Percentiles rank a stretch among this genome's conserved stretches.
Conservation (phyloP, 345 rosid species). For the Pistacia integerrima region DNA sequence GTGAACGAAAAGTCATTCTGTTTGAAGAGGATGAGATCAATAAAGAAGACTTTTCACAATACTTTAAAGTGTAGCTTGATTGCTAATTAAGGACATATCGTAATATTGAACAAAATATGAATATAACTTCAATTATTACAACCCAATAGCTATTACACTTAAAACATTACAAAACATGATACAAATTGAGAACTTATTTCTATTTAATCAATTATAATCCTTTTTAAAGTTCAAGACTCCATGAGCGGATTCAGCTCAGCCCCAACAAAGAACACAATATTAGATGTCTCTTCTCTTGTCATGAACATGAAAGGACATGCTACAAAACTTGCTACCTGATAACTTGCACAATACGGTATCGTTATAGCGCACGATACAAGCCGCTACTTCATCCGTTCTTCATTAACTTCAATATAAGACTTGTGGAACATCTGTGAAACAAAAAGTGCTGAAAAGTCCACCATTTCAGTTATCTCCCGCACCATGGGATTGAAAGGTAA, state of each 20-base stretch:
- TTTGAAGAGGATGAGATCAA: too few species aligned
- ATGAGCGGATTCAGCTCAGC: slow-evolving; percentile 29
- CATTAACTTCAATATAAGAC: slow-evolving; percentile 39
- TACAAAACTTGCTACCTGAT: slow-evolving; percentile 24
- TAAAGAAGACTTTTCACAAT: too few species aligned
- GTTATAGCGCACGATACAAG: slow-evolving; percentile 3
- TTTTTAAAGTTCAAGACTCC: slow-evolving; percentile 11
- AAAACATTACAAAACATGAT: too few species aligned
- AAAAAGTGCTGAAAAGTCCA: neutral
- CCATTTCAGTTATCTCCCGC: slow-evolving; percentile 25
- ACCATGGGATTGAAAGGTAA: too few species aligned
- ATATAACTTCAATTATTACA: too few species aligned
- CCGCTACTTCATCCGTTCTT: slow-evolving; percentile 38
- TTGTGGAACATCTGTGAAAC: slow-evolving; percentile 31
- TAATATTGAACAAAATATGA: too few species aligned
- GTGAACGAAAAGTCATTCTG: too few species aligned
- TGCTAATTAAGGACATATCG: too few species aligned
- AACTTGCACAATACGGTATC: fast-evolving
- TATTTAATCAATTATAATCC: too few species aligned
- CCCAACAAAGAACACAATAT: slow-evolving; percentile 27
- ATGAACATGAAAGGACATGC: slow-evolving; percentile 32
- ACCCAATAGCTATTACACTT: too few species aligned
- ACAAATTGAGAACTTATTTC: too few species aligned
- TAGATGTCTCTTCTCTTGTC: slow-evolving; percentile 28
- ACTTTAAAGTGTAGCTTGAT: too few species aligned